A percentile compares a stretch with the other conserved stretches of the same genome.
Conservation (phyloP, 2,329 filamentous ascomycete genomes). For the Lomentospora prolificans region DNA sequence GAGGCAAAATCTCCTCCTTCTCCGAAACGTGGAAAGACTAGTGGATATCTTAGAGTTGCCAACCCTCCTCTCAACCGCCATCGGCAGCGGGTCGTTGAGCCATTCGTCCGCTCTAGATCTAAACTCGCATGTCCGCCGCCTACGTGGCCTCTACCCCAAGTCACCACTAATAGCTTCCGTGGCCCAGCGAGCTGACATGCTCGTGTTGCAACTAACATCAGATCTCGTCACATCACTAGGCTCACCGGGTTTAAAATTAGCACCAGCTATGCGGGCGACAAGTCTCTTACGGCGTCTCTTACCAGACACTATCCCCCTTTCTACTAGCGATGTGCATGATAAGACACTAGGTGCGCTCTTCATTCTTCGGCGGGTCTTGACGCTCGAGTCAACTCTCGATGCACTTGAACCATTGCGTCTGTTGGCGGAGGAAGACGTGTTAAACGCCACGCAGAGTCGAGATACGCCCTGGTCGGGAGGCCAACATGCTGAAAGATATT, state of each 20-base stretch:
- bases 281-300: slow-evolving; percentile 83
- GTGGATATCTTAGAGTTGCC: slow-evolving; percentile 89
- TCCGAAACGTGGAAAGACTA: slow-evolving; percentile 79
- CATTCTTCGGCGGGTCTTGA: slow-evolving; percentile 74
- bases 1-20: slow-evolving; percentile 69
- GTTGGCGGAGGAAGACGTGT: slow-evolving; percentile 75
- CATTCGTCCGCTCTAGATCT: slow-evolving; percentile 87
- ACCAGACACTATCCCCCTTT: slow-evolving; percentile 44
- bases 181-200: slow-evolving; percentile 66
- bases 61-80: slow-evolving; percentile 70
- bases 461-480: slow-evolving; percentile 52
- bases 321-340: slow-evolving; percentile 34
- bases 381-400: slow-evolving; percentile 67
- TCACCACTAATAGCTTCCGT: slow-evolving; percentile 68
- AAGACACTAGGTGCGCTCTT: slow-evolving; percentile 74
- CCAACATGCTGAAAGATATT: slow-evolving; percentile 85
- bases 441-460: neutral
- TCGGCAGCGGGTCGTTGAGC: slow-evolving; percentile 55
- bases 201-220: slow-evolving; percentile 80
- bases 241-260: slow-evolving; percentile 71
- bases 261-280: slow-evolving; percentile 80
- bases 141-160: slow-evolving; percentile 72
- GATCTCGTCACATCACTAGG: slow-evolving; percentile 74
- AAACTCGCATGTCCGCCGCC: slow-evolving; percentile 81
- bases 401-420: slow-evolving; percentile 79